Conservation (phyloP, 495 filamentous ascomycete species). For the Annulohypoxylon moriforme region DNA sequence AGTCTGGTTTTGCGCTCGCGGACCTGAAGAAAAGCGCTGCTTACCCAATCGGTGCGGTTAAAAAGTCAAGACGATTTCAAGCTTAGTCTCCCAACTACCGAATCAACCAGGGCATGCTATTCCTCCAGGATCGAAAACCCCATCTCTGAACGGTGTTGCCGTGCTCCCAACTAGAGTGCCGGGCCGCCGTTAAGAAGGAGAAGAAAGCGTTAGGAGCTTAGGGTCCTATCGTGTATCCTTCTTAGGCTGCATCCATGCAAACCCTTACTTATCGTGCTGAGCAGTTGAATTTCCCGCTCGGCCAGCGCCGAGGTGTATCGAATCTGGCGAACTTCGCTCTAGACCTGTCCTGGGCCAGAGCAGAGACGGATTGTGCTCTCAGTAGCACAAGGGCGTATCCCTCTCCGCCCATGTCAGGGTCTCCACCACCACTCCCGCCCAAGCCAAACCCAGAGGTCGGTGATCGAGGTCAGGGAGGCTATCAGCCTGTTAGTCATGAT, state of each 20-base stretch:
- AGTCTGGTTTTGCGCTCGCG: constrained; percentile 19
- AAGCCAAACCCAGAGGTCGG: constrained; percentile 70
- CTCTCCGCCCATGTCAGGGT: constrained; percentile 88
- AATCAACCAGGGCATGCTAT: constrained; percentile 33
- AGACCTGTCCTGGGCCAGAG: constrained; percentile 73
- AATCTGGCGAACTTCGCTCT: constrained; percentile 75
- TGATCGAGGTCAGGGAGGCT: constrained; percentile 66
- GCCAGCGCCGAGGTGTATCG: constrained; percentile 69
- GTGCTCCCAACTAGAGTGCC: constrained; percentile 28
- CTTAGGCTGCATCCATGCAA: constrained; percentile 60
- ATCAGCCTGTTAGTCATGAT: constrained; percentile 60
- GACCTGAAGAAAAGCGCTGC: constrained; percentile 28
- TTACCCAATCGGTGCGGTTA: constrained; percentile 26
- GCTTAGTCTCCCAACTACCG: constrained; percentile 24
- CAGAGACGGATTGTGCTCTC: constrained; percentile 75
- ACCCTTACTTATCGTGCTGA: constrained; percentile 56
- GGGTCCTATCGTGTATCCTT: constrained; percentile 43
- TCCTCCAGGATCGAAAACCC: constrained; percentile 19
- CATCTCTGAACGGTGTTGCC: constrained; percentile 31
- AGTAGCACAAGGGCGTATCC: constrained; percentile 70
- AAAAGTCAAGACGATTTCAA: constrained; percentile 18
- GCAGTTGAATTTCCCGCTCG: constrained; percentile 62
- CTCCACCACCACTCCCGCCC: constrained; percentile 73
- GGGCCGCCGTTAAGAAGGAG: constrained; percentile 31
- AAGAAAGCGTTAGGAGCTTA: constrained; percentile 45